Evolutionary conservation across 1,284 basidiomycete genomes (phyloP).

Genomic region (Psilocybe mexicana): DNA sequence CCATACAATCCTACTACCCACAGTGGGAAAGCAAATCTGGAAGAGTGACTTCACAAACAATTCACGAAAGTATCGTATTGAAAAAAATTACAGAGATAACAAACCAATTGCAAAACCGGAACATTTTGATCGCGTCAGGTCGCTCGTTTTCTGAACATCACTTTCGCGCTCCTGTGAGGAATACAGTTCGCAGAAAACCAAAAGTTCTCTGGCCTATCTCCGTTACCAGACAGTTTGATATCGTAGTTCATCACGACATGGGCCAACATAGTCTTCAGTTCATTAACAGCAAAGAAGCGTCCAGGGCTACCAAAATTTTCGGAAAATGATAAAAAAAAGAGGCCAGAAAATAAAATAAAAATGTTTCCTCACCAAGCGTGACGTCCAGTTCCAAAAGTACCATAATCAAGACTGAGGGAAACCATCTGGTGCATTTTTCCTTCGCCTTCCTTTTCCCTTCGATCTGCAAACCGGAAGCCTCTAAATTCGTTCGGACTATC

Average conservation of each 20-base stretch:
- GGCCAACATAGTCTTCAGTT: constrained; percentile 45
- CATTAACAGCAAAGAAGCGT: constrained; percentile 45
- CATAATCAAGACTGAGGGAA: constrained; percentile 35
- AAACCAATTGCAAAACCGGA: too few species aligned
- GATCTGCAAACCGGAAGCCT: constrained; percentile 35
- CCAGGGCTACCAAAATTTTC: constrained; percentile 33
- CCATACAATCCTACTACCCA: too few species aligned
- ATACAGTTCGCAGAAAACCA: constrained; percentile 18
- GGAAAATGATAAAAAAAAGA: too few species aligned
- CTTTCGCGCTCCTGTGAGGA: constrained; percentile 24
- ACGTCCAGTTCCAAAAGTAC: constrained; percentile 42
- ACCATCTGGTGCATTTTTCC: constrained; percentile 34
- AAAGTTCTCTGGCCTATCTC: constrained; percentile 16
- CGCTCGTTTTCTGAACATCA: constrained; percentile 25
- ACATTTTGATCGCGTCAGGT: not conserved
- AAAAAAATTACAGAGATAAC: too few species aligned
- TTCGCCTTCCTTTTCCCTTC: constrained; percentile 28
- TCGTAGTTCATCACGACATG: constrained; percentile 45
- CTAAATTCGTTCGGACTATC: constrained; percentile 33
- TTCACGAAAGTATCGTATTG: too few species aligned
- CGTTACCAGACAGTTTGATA: constrained; percentile 34
- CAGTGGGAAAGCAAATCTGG: too few species aligned
- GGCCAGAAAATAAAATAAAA: not conserved
- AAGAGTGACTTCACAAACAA: too few species aligned
- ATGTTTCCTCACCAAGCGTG: constrained; percentile 34